These are phyloP conservation scores for Tephrocybe sp. DNA, from an alignment of 768 basidiomycete species.

Conservation along the genomic window DNA sequence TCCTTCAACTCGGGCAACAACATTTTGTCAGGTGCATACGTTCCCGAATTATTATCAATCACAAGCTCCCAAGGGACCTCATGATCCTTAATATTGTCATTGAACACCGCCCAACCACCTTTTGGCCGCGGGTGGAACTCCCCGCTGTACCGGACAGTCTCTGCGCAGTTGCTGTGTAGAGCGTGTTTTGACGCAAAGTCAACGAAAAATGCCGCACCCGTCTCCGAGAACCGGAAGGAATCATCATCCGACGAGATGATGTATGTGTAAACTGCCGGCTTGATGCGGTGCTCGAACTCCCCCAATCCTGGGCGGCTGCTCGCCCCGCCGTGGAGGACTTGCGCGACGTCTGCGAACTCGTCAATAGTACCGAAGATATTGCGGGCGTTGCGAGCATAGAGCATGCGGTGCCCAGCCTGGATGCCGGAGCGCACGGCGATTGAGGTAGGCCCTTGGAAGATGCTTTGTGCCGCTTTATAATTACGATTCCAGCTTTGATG, in stretches of 20 bases:
- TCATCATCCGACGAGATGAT: constrained; percentile 76
- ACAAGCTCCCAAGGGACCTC: constrained; percentile 77
- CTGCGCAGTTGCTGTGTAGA: constrained; percentile 73
- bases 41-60: constrained; percentile 86
- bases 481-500: constrained; percentile 66
- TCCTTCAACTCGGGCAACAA: constrained; percentile 61
- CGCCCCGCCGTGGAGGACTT: constrained; percentile 51
- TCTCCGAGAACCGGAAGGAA: constrained; percentile 81
- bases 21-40: constrained; percentile 71
- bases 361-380: constrained; percentile 66
- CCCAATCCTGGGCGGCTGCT: constrained; percentile 11
- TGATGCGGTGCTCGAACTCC: constrained; percentile 48
- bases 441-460: constrained; percentile 64
- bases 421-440: constrained; percentile 68
- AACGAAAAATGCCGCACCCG: constrained; percentile 84
- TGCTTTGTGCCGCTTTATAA: constrained; percentile 71
- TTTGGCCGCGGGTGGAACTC: constrained; percentile 78
- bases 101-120: constrained; percentile 68
- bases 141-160: constrained; percentile 68
- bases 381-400: constrained; percentile 66
- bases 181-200: constrained; percentile 89
- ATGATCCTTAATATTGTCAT: constrained; percentile 51
- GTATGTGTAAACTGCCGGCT: constrained; percentile 86
- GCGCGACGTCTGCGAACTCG: constrained; percentile 43
- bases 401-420: constrained; percentile 69